phyloP scores from a whole-genome alignment of 2,329 filamentous ascomycete genomes.

The Cladorrhinum sp. region DNA sequence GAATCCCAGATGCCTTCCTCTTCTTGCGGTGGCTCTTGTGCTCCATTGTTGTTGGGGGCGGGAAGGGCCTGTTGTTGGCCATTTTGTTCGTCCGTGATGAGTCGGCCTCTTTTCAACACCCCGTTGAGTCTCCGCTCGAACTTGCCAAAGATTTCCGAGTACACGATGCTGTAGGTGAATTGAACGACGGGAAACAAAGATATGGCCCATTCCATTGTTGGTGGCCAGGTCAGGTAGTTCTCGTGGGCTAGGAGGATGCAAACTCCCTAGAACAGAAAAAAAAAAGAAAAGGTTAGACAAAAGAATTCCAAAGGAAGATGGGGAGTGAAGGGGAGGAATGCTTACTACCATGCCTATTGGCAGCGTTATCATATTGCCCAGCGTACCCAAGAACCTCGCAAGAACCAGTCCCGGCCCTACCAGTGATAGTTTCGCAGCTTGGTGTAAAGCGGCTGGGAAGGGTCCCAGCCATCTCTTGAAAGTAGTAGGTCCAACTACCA shows the following conservation, averaged over 20 bases:
- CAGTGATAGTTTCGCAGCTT: conserved; percentile 34
- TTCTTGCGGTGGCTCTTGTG: neutral
- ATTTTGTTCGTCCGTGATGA: conserved; percentile 24
- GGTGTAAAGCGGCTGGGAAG: neutral
- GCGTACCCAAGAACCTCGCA: conserved; percentile 41
- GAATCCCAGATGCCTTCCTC: conserved; percentile 14
- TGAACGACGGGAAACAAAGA: conserved; percentile 46
- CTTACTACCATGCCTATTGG: conserved; percentile 43
- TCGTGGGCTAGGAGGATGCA: conserved; percentile 42
- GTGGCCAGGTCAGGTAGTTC: conserved; percentile 51
- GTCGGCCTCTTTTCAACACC: conserved; percentile 40
- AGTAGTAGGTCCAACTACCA: conserved; percentile 43
- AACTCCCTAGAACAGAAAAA: conserved; percentile 43
- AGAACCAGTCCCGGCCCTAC: conserved; percentile 47
- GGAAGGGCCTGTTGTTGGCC: neutral
- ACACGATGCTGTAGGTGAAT: conserved; percentile 42
- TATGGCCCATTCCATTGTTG: conserved; percentile 50
- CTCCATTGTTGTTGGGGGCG: conserved; percentile 1
- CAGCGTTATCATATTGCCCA: conserved; percentile 42
- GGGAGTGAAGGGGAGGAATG: neutral
- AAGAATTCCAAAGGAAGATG: neutral
- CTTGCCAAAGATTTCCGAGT: conserved; percentile 45
- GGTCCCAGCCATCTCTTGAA: conserved; percentile 39
- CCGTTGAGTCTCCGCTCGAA: conserved; percentile 50
- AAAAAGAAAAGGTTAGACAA: neutral